Evolutionary conservation across 2,329 filamentous ascomycete species (phyloP), one percentile per base, ranked within the genome.

Genomic region (Rhynchosporium secalis): DNA sequence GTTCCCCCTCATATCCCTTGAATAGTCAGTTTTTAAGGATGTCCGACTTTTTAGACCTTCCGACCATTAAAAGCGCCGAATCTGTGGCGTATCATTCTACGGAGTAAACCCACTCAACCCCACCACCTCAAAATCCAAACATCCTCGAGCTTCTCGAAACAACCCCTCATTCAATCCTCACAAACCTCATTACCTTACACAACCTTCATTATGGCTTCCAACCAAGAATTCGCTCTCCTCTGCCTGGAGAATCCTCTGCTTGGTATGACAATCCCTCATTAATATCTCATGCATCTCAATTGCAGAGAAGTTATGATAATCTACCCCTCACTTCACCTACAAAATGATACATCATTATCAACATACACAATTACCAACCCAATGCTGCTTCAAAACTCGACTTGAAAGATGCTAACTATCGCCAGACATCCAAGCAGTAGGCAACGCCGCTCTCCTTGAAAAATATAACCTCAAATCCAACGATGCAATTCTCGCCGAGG

Each of bases 201-300:
- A 61, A 36, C 57, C 55, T 60, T 46, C 58, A 62, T 72, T 74
- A 96, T 96, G 91, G 83, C 90, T 75, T 77, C 87, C 71, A 75
- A 78, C 72, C 89, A 92, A 80, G 88, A 92, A 78, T 98, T 89
- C 81, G 83, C 91, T 78, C 89, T 99, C 73, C 84, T 98, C 75
- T 95, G 90, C 79, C 81, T 99, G 73, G 95, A 97, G 88, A 99
- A 99, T 80, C 95, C 95, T 77, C 88, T 99, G 72, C 90, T 99
- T 73, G 94, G 90, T 93, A 80, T 71, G 83, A 20, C 33, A 36
- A 36, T 10, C 5, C 33, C 33, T 36, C 9, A 5, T 78, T 8
- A 40, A 38, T 10, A 20, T 56, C 15, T 51, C 20, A 20, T 20
- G 20, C 20, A 20, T 20, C 13, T 15, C 28, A 52, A 61, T 46